Conservation (phyloP, 129 eudicot species). For the Calendula officinalis region DNA sequence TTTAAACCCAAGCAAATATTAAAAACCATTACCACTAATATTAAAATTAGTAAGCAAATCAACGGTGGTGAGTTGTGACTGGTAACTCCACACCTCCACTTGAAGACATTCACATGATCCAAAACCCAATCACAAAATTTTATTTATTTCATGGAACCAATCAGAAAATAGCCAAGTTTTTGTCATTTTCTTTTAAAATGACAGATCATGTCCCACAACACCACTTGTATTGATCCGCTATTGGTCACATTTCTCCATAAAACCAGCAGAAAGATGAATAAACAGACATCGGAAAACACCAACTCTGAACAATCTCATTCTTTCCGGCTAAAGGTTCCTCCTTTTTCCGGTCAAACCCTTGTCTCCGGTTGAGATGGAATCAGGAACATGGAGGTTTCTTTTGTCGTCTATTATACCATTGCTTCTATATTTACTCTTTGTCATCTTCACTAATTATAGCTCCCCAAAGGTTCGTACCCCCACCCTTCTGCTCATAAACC, state of each 20-base stretch:
- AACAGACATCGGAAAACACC: not conserved
- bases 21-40: too few relatives aligned
- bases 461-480: constrained; percentile 22
- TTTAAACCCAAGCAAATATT: too few relatives aligned
- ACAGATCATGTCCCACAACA: constrained; percentile 1
- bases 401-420: constrained; percentile 31
- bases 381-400: constrained; percentile 33
- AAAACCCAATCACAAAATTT: not conserved
- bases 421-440: constrained; percentile 14
- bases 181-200: not conserved
- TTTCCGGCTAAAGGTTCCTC: constrained; percentile 4
- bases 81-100: constrained; percentile 55
- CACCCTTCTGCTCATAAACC: not conserved
- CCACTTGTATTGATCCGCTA: constrained; percentile 15
- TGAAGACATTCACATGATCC: constrained; percentile 46
- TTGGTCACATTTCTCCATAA: constrained; percentile 1
- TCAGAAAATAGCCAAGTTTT: not conserved
- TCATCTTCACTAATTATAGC: constrained; percentile 5
- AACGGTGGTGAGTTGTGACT: too few relatives aligned
- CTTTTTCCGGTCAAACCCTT: constrained; percentile 13
- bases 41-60: too few relatives aligned
- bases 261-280: constrained; percentile 14
- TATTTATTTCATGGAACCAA: not conserved
- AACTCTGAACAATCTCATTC: not conserved
- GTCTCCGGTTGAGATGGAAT: constrained; percentile 21